Conservation (phyloP, 164 flowering plant genomes). For the Paratinospora sagittata region DNA sequence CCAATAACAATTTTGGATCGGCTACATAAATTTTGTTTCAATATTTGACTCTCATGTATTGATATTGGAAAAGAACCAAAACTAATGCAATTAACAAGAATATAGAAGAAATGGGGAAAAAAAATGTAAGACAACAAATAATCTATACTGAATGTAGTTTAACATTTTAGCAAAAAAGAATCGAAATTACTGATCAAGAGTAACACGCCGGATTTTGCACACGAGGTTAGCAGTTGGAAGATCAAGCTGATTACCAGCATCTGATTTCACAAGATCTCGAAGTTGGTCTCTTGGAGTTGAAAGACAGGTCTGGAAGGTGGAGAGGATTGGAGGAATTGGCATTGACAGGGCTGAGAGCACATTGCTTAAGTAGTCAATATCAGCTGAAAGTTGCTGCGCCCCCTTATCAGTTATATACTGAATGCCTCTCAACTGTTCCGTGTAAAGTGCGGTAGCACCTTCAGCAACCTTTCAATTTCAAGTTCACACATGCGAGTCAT, state of each 20-base stretch:
- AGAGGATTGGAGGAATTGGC: slow-evolving; percentile 70
- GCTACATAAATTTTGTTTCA: no score
- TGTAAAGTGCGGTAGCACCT: slow-evolving; percentile 89
- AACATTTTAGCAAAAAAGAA: neutral
- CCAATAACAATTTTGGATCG: no score
- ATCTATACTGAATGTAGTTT: neutral
- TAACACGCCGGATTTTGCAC: slow-evolving; percentile 79
- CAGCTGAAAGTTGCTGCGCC: slow-evolving; percentile 84
- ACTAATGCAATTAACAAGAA: no score
- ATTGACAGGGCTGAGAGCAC: slow-evolving; percentile 91
- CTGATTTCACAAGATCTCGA: slow-evolving; percentile 67
- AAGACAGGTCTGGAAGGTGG: slow-evolving; percentile 80
- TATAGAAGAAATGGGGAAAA: no score
- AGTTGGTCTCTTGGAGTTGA: slow-evolving; percentile 81
- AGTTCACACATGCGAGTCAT: no score
- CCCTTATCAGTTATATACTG: slow-evolving; percentile 86
- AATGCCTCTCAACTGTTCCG: slow-evolving; percentile 89
- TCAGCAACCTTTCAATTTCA: slow-evolving; percentile 70
- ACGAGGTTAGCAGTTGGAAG: slow-evolving; percentile 78
- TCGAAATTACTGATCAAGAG: slow-evolving; percentile 38
- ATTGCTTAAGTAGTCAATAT: slow-evolving; percentile 90
- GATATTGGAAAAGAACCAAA: neutral
- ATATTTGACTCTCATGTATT: neutral
- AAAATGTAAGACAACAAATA: no score
- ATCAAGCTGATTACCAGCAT: slow-evolving; percentile 65